Base-by-base conservation (phyloP, 1,139 yeast species). In the Hanseniaspora uvarum region DNA sequence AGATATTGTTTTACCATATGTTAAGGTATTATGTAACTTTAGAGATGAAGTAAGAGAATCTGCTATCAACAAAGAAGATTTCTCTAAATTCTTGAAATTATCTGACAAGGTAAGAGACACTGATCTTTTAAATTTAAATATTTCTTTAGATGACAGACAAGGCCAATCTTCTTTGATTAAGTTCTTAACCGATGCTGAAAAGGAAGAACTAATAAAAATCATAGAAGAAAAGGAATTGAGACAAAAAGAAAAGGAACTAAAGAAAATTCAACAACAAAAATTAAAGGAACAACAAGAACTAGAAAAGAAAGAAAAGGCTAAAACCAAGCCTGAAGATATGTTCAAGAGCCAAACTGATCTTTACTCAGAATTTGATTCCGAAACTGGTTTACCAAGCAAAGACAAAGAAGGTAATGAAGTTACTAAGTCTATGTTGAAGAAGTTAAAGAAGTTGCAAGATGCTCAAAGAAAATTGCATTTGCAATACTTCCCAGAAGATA, bases 71-170 rank as follows among this genome's bases (percentile, higher is more conserved):
- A 80, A 81, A 64, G 80, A 77, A 0, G 80, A 79, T 34, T 70
- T 72, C 55, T 53, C 68, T 51, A 80, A 76, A 52, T 75, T 87
- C 56, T 73, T 92, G 56, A 69, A 72, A 18, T 72, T 79, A 5
- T 75, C 83, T 54, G 92, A 83, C 63, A 65, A 65, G 14, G 64
- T 83, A 8, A 75, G 92, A 59, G 80, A 80, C 59, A 67, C 68
- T 16, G 94, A 85, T 47, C 71, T 92, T 60, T 71, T 87, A 56
- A 76, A 79, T 28, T 71, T 88, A 57, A 94, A 94, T 26, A 85
- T 92, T 33, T 80, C 94, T 0, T 72, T 92, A 52, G 97, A 92
- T 67, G 99, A 92, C 68, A 80, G 96, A 63, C 78, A 82, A 33
- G 88, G 83, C 18, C 75, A 74, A 60, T 77, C 81, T 4, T 89